Base-by-base conservation (phyloP, 2,329 filamentous ascomycete species). In the Parastagonospora avenae region DNA sequence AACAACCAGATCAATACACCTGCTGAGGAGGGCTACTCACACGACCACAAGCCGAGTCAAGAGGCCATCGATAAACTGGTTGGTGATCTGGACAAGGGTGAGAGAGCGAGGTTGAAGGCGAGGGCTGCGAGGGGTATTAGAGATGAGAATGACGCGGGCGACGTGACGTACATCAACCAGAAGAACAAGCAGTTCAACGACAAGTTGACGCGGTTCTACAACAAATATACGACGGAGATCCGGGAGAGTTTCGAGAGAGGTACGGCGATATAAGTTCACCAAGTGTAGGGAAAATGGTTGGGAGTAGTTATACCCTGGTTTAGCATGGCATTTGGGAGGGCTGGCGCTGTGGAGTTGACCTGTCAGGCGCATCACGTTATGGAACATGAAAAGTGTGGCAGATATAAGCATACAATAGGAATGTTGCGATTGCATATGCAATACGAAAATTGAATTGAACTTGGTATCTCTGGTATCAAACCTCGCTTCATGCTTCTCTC, bases 151-250 rank as follows among this genome's bases (percentile, higher is more conserved):
- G 92, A 96, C 57, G 90, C 92, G 41, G 88, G 86, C 27, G 94
- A 99, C 75, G 90, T 97, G 65, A 97, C 93, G 7, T 97, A 96
- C 77, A 99, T 99, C 84, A 99, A 99, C 78, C 92, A 97, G 78
- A 97, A 99, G 70, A 99, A 99, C 82, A 97, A 97, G 82, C 92
- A 97, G 82, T 99, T 99, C 80, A 99, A 99, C 85, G 87, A 96
- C 79, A 97, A 99, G 79, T 80, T 99, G 74, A 82, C 89, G 46
- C 83, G 94, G 61, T 99, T 97, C 79, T 99, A 99, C 77, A 94
- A 99, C 79, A 96, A 96, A 80, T 99, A 99, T 76, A 99, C 94
- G 39, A 86, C 90, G 29, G 94, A 99, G 74, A 97, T 99, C 66
- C 82, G 94, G 70, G 94, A 99, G 71, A 97, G 90, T 75, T 99